Evolutionary conservation across 306 rosid genomes (phyloP), one percentile per base, ranked within the genome.

Genomic region (Sphenostylis stenocarpa): DNA sequence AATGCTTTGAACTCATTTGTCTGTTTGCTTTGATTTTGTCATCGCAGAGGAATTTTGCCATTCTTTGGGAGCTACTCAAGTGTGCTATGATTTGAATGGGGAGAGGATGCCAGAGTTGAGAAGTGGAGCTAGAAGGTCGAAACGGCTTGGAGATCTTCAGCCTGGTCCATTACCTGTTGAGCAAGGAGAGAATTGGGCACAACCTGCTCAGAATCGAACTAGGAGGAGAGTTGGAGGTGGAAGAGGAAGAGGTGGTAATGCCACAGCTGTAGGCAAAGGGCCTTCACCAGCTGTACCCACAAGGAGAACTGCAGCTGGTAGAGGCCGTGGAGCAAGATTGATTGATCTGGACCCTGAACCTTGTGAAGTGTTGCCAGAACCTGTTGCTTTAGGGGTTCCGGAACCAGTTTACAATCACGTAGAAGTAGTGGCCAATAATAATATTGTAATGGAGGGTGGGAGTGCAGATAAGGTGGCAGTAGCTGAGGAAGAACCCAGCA

Each of bases 81-180:
- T 80, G 87, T 89, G 83, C 89, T 84, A 87, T 88, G 97, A 89
- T 87, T 89, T 91, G 98, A 91, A 91, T 93, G 97, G 98, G 92
- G 87, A 91, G 98, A 93, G 90, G 89, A 93, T 93, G 98, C 98
- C 97, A 81, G 98, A 93, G 92, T 87, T 93, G 92, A 93, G 97
- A 83, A 93, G 97, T 81, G 98, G 97, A 89, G 97, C 96, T 76
- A 87, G 98, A 78, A 91, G 98, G 88, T 93, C 96, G 68, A 93
- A 87, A 77, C 89, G 98, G 79, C 92, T 93, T 87, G 97, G 88
- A 88, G 96, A 90, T 84, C 92, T 93, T 88, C 97, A 93, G 84
- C 85, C 97, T 87, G 73, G 85, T 78, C 79, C 90, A 57, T 86
- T 85, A 65, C 93, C 90, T 19, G 84, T 78, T 56, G 92, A 87